Evolutionary conservation across 2,329 filamentous ascomycete genomes (phyloP), one percentile per base, ranked within the genome.

Genomic region (Colletotrichum truncatum): DNA sequence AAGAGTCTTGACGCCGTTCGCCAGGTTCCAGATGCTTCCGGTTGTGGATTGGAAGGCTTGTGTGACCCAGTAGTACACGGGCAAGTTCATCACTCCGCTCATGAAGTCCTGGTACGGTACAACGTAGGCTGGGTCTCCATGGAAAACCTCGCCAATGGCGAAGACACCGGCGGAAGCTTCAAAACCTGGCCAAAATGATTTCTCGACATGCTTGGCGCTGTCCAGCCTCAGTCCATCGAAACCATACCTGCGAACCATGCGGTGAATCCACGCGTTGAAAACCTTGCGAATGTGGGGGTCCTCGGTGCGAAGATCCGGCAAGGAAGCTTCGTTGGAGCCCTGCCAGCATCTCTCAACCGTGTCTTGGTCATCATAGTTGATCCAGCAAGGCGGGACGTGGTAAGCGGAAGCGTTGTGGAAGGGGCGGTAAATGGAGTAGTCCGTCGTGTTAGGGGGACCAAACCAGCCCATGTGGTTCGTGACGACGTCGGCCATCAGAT

Each of bases 141-240:
- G 79, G 53, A 81, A 84, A 3, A 90, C 87, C 71, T 91, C 89
- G 9, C 89, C 88, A 12, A 89, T 79, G 5, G 82, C 79, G 73
- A 88, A 90, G 2, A 89, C 84, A 4, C 86, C 87, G 1, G 86
- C 81, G 2, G 82, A 84, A 6, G 78, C 70, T 21, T 81, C 76
- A 69, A 90, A 91, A 0, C 71, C 74, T 0, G 85, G 76, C 79
- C 87, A 89, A 74, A 89, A 91, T 10, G 79, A 80, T 66, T 84
- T 83, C 67, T 88, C 81, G 12, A 89, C 85, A 72, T 90, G 86
- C 74, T 87, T 89, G 67, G 86, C 86, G 0, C 85, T 88, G 67
- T 90, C 87, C 69, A 89, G 84, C 32, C 87, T 85, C 10, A 89
- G 77, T 3, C 87, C 86, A 71, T 88, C 87, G 78, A 91, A 88